A percentile compares a stretch with the other conserved stretches of the same genome.
Conservation (phyloP, 768 basidiomycete genomes). For the Saitozyma podzolica region DNA sequence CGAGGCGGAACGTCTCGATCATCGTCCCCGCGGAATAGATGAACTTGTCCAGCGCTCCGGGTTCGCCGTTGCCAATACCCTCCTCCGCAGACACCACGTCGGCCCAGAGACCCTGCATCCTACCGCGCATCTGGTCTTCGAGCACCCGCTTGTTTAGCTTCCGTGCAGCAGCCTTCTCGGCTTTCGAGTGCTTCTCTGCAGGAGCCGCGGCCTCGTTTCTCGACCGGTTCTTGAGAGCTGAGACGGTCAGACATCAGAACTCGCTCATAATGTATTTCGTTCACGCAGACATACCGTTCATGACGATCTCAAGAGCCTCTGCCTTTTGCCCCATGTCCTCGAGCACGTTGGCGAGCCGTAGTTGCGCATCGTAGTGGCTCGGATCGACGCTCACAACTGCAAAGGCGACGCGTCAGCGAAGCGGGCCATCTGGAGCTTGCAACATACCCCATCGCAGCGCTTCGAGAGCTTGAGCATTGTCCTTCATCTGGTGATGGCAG, state of each 20-base stretch:
- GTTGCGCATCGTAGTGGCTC: conserved; percentile 74
- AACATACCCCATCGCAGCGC: conserved; percentile 76
- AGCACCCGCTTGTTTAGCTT: conserved; percentile 29
- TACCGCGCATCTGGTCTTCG: conserved; percentile 46
- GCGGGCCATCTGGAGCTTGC: not conserved
- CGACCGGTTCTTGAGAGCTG: not conserved
- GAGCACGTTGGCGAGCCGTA: conserved; percentile 86
- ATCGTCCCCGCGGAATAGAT: conserved; percentile 79
- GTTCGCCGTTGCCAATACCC: conserved; percentile 54
- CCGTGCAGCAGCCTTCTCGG: conserved; percentile 26
- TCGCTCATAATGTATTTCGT: too few relatives aligned
- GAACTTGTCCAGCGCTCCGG: conserved; percentile 69
- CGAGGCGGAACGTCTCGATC: conserved; percentile 85
- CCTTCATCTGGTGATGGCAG: conserved; percentile 75
- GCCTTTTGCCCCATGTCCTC: conserved; percentile 77
- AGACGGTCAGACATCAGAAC: too few relatives aligned
- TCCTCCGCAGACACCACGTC: conserved; percentile 60
- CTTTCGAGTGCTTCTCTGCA: conserved; percentile 16
- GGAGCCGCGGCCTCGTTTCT: conserved; percentile 6
- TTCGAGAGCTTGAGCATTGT: conserved; percentile 73
- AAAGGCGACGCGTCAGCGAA: conserved; percentile 1
- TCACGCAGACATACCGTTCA: conserved; percentile 64
- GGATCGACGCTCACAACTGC: conserved; percentile 75
- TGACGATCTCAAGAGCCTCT: conserved; percentile 79
- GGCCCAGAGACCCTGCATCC: conserved; percentile 59